phyloP scores from a whole-genome alignment of 2,329 filamentous ascomycete species.

The Pyrenophora tritici-repentis region DNA sequence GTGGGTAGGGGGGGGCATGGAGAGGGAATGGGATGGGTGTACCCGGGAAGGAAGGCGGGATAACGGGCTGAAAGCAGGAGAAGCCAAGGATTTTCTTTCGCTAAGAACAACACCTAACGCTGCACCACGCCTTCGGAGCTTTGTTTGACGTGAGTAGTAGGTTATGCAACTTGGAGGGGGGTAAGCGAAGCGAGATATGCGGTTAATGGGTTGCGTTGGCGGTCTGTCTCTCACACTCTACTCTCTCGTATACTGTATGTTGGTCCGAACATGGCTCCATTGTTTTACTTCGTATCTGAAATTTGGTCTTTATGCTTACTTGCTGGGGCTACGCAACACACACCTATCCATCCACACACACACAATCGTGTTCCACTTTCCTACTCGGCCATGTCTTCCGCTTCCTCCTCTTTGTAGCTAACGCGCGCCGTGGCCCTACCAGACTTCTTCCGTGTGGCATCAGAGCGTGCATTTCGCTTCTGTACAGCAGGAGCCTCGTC shows the following conservation, averaged over 20 bases:
- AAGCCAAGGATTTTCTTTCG: conserved; percentile 10
- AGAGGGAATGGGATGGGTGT: not conserved
- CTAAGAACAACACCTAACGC: too few relatives aligned
- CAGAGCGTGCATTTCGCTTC: conserved; percentile 31
- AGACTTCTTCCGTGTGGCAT: conserved; percentile 34
- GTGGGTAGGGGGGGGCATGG: not conserved
- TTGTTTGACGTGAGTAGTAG: conserved; percentile 4
- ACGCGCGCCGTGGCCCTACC: conserved; percentile 31
- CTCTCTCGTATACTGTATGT: not conserved
- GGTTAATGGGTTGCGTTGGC: too few relatives aligned
- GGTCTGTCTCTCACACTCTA: not conserved
- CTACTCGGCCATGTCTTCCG: conserved; percentile 33
- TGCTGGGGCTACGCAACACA: not conserved
- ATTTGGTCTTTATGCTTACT: not conserved
- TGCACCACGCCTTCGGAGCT: conserved; percentile 10
- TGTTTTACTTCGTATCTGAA: not conserved
- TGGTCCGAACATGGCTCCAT: not conserved
- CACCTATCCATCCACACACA: not conserved
- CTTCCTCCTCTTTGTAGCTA: conserved; percentile 45
- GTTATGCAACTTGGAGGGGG: too few relatives aligned
- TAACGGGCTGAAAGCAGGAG: conserved; percentile 25
- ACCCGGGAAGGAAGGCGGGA: conserved; percentile 4
- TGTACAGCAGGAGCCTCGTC: conserved; percentile 27
- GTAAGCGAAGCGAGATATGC: not conserved
- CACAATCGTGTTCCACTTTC: not conserved